Evolutionary conservation across 108 stramenopile genomes (phyloP).

Genomic region (Cylindrotheca closterium): DNA sequence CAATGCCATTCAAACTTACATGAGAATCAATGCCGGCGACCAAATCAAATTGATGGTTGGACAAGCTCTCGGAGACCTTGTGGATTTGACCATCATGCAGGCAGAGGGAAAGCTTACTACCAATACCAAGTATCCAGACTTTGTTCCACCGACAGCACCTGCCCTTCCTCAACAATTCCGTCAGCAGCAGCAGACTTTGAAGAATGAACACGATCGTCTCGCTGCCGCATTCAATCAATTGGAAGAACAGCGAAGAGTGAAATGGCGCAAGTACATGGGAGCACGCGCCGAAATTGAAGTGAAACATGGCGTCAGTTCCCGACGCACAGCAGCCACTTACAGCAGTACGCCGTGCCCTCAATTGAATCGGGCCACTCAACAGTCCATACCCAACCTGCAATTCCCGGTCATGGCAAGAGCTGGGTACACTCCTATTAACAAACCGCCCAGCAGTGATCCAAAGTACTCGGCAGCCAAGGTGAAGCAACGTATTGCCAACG

Average conservation of each 20-base stretch:
- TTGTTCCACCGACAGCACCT: conserved; percentile 48
- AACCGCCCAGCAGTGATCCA: conserved; percentile 15
- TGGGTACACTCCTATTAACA: conserved; percentile 22
- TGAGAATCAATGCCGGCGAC: neutral
- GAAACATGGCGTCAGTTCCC: neutral
- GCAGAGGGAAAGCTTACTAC: conserved; percentile 13
- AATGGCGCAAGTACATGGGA: conserved; percentile 60
- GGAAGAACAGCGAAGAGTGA: conserved; percentile 50
- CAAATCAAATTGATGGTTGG: conserved; percentile 29
- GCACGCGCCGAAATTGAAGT: conserved; percentile 47
- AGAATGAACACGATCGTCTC: conserved; percentile 18
- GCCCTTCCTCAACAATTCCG: conserved; percentile 46
- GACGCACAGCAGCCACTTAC: conserved; percentile 10
- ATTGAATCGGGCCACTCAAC: conserved; percentile 19
- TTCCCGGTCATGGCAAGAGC: conserved; percentile 8
- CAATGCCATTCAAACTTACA: conserved; percentile 21
- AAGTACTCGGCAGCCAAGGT: conserved; percentile 72
- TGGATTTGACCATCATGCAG: conserved; percentile 32
- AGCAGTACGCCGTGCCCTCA: conserved; percentile 28
- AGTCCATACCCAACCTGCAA: conserved; percentile 17
- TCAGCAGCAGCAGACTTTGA: conserved; percentile 4
- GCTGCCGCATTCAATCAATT: conserved; percentile 37
- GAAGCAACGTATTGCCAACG: conserved; percentile 49
- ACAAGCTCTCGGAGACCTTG: conserved; percentile 33
- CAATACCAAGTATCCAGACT: conserved; percentile 31